Conservation (phyloP, 1,284 basidiomycete genomes). For the Trichosporon sp. region DNA sequence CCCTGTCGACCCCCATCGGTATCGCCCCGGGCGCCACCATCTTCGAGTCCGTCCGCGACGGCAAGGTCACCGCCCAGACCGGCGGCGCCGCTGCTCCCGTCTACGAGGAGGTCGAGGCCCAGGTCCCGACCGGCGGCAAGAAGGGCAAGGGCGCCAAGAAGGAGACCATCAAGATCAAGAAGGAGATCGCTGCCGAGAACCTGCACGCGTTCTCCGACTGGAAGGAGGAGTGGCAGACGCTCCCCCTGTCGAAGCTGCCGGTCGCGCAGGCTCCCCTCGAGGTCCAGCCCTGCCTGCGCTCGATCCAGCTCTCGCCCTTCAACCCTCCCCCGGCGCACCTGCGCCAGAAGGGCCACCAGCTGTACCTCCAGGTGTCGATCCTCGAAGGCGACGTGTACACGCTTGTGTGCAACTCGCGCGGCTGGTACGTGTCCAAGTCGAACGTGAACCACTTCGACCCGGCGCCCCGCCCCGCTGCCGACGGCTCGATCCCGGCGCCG, state of each 20-base stretch:
- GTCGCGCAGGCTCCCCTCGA: conserved; percentile 43
- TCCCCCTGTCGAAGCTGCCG: conserved; percentile 40
- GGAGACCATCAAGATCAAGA: conserved; percentile 39
- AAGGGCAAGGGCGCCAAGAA: conserved; percentile 40
- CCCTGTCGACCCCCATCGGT: conserved; percentile 47
- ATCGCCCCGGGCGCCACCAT: conserved; percentile 52
- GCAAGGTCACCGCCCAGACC: conserved; percentile 31
- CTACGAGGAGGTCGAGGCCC: conserved; percentile 38
- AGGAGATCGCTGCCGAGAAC: conserved; percentile 35
- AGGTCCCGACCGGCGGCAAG: conserved; percentile 25
- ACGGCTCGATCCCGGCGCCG: conserved; percentile 31
- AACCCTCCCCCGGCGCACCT: conserved; percentile 57
- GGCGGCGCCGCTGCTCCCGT: conserved; percentile 21
- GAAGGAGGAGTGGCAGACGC: conserved; percentile 31
- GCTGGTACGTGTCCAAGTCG: conserved; percentile 56
- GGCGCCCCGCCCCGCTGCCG: conserved; percentile 38
- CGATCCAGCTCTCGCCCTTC: conserved; percentile 57
- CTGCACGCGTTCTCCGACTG: conserved; percentile 50
- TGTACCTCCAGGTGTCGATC: conserved; percentile 55
- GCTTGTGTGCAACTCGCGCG: conserved; percentile 54
- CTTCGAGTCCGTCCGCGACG: conserved; percentile 53
- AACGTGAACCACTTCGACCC: conserved; percentile 52
- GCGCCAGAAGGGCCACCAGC: conserved; percentile 55
- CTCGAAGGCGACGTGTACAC: conserved; percentile 57
- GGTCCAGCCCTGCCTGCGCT: conserved; percentile 47